A percentile compares a stretch with the other conserved stretches of the same genome.
These are phyloP conservation scores for Hordeum marinum DNA, from an alignment of 176 grass and related monocot species.

Conservation along the genomic window DNA sequence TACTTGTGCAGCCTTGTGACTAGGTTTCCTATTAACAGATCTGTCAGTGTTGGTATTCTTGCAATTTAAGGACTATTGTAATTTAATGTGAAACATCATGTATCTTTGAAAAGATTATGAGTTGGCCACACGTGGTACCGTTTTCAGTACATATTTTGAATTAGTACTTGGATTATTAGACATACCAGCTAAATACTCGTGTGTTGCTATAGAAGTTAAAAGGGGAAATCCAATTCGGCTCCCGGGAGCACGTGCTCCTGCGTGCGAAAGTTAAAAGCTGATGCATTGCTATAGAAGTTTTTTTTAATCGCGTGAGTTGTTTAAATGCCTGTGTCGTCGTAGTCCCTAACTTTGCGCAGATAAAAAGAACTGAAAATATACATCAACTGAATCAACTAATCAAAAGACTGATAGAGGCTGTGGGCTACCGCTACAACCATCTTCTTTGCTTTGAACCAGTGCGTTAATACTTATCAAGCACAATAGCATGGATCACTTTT, in stretches of 20 bases:
- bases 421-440: background rate
- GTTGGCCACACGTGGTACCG: background rate
- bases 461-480: background rate
- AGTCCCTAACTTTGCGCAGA: no score
- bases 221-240: no score
- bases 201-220: no score
- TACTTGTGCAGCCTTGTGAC: background rate
- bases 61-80: background rate
- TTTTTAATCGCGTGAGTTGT: background rate
- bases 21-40: background rate
- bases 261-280: background rate
- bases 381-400: no score
- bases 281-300: background rate
- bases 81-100: background rate
- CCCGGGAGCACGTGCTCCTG: no score
- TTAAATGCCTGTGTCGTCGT: no score
- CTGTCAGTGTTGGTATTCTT: background rate
- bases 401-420: background rate
- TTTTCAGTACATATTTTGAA: background rate
- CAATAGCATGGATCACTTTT: background rate
- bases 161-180: background rate
- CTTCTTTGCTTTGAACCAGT: background rate
- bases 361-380: no score
- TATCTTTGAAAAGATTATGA: background rate
- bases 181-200: background rate